Base-by-base conservation (phyloP, 75 land plant genomes). In the Isoetes taiwanensis region DNA sequence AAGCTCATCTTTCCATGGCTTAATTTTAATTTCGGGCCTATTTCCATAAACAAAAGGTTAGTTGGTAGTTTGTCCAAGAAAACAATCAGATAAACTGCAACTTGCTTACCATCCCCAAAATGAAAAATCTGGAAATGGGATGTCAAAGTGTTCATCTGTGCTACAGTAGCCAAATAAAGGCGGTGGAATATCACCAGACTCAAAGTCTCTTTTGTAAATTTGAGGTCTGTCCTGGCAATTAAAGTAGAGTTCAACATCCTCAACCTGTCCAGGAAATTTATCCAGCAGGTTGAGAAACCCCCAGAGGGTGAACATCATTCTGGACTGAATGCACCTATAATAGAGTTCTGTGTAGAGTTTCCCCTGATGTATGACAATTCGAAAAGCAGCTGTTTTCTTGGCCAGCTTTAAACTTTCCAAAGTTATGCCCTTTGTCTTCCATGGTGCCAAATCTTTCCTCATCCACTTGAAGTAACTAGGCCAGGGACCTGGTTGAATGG, bases 51-150 rank as follows among this genome's bases (percentile, higher is more conserved):
- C 3, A 41, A 20, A 57, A 29, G 38, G 11, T 1, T 34, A 4
- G 10, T 9, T 41, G 2, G 20, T 42, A 12, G 25, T 54, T 54
- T 11, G 19, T 28, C 1, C 31, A 3, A 10, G 23, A 39, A 26
- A 10, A 2, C 4, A 30, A 48, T 34, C 43, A 3, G 19, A 1
- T 53, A 54, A 32, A 5, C 17, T 2, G 2, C 1, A 48, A 11
- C 3, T 1, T 32, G 32, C 59, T 74, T 69, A 82, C 85, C 85
- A 82, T 24, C 87, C 87, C 87, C 83, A 83, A 55, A 71, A 83
- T 43, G 80, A 74, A 83, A 83, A 83, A 64, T 83, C 87, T 20
- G 87, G 87, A 41, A 83, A 80, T 8, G 66, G 73, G 28, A 83
- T 74, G 33, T 83, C 83, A 38, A 70, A 19, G 8, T 70, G 59